Percentiles rank a stretch among this genome's conserved stretches.
Conservation (phyloP, 257 asterid genomes). For the Solanum rostratum region DNA sequence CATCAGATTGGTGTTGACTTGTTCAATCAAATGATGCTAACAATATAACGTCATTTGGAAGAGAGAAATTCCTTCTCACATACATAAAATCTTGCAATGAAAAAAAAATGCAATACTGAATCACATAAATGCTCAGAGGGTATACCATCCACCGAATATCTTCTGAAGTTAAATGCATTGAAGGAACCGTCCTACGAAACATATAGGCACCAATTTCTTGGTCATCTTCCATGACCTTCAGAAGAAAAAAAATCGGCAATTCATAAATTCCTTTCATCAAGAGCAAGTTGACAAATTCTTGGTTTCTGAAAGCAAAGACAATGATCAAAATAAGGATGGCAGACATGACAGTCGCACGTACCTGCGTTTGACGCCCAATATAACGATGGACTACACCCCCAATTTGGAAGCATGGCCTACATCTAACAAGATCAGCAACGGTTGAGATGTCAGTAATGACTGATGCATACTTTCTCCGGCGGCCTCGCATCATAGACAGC, state of each 20-base stretch:
- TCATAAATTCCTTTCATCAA: neutral
- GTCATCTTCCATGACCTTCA: conserved; percentile 98
- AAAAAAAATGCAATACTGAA: neutral
- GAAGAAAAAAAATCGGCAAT: conserved; percentile 2
- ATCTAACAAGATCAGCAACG: conserved; percentile 70
- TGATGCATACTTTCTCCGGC: conserved; percentile 66
- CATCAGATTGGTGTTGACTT: neutral
- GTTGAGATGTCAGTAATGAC: conserved; percentile 56
- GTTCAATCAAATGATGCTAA: neutral
- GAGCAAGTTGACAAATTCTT: neutral
- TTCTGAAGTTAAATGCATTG: conserved; percentile 70
- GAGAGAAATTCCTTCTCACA: neutral
- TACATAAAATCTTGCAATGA: neutral
- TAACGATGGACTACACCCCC: conserved; percentile 97
- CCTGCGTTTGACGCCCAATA: conserved; percentile 98
- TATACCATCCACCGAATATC: conserved; percentile 95
- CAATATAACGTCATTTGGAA: neutral
- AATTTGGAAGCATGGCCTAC: conserved; percentile 85
- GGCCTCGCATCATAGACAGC: conserved; percentile 69
- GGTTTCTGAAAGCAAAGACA: conserved; percentile 4
- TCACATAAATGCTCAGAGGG: neutral
- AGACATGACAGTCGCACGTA: conserved; percentile 3
- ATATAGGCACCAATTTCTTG: conserved; percentile 93
- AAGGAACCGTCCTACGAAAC: conserved; percentile 99
- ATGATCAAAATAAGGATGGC: neutral